A percentile compares a stretch with the other conserved stretches of the same genome.
These are phyloP conservation scores for Tubosaeta sp. DNA, from an alignment of 768 basidiomycete species.

Conservation along the genomic window DNA sequence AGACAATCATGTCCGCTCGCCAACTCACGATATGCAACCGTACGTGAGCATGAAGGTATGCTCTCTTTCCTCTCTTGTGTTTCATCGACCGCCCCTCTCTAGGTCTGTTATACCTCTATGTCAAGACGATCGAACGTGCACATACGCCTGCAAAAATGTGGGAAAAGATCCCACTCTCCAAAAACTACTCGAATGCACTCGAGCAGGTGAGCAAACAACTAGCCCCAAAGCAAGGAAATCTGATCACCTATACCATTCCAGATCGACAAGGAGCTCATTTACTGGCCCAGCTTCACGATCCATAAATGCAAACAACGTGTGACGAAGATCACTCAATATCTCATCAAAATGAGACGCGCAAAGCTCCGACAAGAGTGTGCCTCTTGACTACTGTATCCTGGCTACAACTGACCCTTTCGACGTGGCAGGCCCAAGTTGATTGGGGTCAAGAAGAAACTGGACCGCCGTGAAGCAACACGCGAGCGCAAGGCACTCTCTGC, in stretches of 20 bases:
- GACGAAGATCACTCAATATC: conserved; percentile 98
- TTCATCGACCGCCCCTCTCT: conserved; percentile 20
- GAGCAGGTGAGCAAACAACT: conserved; percentile 64
- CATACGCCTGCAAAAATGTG: conserved; percentile 97
- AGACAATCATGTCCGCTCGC: conserved; percentile 97
- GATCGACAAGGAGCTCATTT: conserved; percentile 94
- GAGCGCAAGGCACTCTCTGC: conserved; percentile 96
- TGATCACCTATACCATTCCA: conserved; percentile 28
- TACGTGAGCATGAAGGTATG: conserved; percentile 89
- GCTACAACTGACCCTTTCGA: neutral
- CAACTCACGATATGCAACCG: conserved; percentile 97
- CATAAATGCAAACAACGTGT: conserved; percentile 99
- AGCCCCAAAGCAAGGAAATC: neutral
- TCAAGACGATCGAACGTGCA: conserved; percentile 97
- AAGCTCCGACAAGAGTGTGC: conserved; percentile 82
- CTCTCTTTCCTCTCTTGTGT: neutral
- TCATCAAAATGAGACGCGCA: conserved; percentile 95
- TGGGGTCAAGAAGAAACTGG: conserved; percentile 96
- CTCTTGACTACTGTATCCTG: neutral
- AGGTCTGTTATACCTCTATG: conserved; percentile 86
- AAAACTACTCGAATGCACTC: conserved; percentile 91
- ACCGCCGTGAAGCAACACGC: conserved; percentile 84
- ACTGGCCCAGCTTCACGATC: conserved; percentile 96
- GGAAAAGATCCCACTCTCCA: conserved; percentile 90
- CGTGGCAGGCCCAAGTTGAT: conserved; percentile 77